Evolutionary conservation across 352 stramenopile genomes (phyloP), one percentile per base, ranked within the genome.

Genomic region (Globisporangium radiosum): DNA sequence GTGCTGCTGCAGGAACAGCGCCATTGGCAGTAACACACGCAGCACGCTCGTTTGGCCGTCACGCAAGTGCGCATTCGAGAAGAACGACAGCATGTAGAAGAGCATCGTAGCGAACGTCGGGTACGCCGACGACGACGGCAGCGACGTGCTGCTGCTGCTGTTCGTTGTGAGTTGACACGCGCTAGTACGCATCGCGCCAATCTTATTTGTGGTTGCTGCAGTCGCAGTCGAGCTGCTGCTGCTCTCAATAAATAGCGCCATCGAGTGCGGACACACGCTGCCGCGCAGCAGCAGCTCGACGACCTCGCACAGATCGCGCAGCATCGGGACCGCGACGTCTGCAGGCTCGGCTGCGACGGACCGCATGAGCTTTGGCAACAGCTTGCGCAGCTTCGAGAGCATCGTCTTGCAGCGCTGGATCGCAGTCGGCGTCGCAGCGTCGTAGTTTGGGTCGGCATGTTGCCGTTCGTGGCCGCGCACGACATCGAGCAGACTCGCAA

Each of bases 31-130:
- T 51, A 70, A 72, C 39, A 85, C 77, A 17, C 64, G 56, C 40
- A 81, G 43, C 0, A 90, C 75, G 43, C 73, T 76, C 52, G 57
- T 42, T 43, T 88, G 78, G 1, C 75, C 67, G 7, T 71, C 56
- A 13, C 49, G 56, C 4, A 87, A 63, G 36, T 42, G 60, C 15
- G 68, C 53, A 36, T 79, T 86, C 3, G 71, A 79, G 54, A 78
- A 88, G 47, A 90, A 90, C 11, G 75, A 82, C 7, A 90, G 54
- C 75, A 90, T 83, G 50, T 88, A 87, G 44, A 90, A 83, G 33
- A 88, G 61, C 70, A 90, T 87, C 7, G 71, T 88, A 17, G 69
- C 76, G 42, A 85, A 68, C 3, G 71, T 79, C 10, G 73, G 64
- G 52, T 78, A 85, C 14, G 72, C 77, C 15, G 71, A 64, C 0